Conservation (phyloP, 2,329 filamentous ascomycete species). For the Ophiostoma piceae region DNA sequence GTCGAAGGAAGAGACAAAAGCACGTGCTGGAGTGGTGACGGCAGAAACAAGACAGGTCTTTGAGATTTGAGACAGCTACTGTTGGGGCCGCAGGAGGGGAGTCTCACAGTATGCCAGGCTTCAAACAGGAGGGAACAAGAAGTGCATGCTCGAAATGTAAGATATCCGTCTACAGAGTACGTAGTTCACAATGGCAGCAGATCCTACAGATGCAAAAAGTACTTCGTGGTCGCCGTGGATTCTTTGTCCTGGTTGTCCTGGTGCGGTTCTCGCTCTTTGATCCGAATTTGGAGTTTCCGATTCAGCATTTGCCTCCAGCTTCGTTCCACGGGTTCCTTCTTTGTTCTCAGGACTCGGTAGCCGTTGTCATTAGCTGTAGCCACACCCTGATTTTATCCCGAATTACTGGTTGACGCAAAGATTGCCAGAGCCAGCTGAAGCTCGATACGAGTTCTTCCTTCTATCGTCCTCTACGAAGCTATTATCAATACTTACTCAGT, state of each 20-base stretch:
- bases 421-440: background rate
- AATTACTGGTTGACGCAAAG: background rate
- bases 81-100: background rate
- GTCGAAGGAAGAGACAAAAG: slow-evolving; percentile 1
- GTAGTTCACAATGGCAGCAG: background rate
- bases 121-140: background rate
- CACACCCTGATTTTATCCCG: background rate
- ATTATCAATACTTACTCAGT: background rate
- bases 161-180: background rate
- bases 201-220: background rate
- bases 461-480: background rate
- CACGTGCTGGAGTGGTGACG: background rate
- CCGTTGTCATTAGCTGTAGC: background rate
- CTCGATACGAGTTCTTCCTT: background rate
- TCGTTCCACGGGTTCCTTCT: background rate
- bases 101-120: background rate
- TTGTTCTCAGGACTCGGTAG: background rate
- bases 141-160: background rate
- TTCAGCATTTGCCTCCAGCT: background rate
- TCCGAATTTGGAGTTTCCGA: background rate
- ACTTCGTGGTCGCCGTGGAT: background rate
- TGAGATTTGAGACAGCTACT: slow-evolving; percentile 7
- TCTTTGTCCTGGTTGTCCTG: background rate
- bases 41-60: background rate
- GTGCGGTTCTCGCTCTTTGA: background rate